A percentile compares a stretch with the other conserved stretches of the same genome.
These are phyloP conservation scores for Lactarius sp. DNA, from an alignment of 768 basidiomycete species.

Conservation along the genomic window DNA sequence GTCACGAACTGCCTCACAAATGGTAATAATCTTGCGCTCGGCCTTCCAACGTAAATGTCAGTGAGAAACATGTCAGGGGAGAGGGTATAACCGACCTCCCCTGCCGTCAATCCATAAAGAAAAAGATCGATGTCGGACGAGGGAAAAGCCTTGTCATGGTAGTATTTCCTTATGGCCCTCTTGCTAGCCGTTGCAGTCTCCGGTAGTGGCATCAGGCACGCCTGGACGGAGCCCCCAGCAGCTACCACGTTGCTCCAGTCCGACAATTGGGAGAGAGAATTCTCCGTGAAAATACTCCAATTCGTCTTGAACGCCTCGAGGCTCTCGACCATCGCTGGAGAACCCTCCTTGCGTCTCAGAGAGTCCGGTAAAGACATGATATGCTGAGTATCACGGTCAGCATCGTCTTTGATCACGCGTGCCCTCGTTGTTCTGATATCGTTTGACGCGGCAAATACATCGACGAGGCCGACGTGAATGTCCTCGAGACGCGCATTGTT, in stretches of 20 bases:
- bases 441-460: constrained; percentile 48
- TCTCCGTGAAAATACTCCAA: constrained; percentile 60
- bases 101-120: constrained; percentile 52
- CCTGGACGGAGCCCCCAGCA: constrained; percentile 57
- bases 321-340: constrained; percentile 43
- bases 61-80: not conserved
- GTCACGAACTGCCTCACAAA: constrained; percentile 61
- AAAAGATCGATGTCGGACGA: constrained; percentile 62
- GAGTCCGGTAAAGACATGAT: constrained; percentile 48
- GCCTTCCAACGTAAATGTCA: constrained; percentile 35
- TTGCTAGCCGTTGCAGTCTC: constrained; percentile 48
- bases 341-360: constrained; percentile 46
- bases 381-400: constrained; percentile 44
- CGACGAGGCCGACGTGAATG: constrained; percentile 53
- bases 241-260: constrained; percentile 63
- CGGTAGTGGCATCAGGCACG: constrained; percentile 49
- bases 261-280: constrained; percentile 50
- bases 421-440: constrained; percentile 49
- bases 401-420: constrained; percentile 42
- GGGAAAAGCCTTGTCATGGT: constrained; percentile 50
- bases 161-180: constrained; percentile 52
- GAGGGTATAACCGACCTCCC: constrained; percentile 36
- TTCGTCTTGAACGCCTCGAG: constrained; percentile 59
- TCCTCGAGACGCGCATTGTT: constrained; percentile 41
- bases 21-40: constrained; percentile 51